phyloP scores from a whole-genome alignment of 257 asterid species.

The Linaria vulgaris region DNA sequence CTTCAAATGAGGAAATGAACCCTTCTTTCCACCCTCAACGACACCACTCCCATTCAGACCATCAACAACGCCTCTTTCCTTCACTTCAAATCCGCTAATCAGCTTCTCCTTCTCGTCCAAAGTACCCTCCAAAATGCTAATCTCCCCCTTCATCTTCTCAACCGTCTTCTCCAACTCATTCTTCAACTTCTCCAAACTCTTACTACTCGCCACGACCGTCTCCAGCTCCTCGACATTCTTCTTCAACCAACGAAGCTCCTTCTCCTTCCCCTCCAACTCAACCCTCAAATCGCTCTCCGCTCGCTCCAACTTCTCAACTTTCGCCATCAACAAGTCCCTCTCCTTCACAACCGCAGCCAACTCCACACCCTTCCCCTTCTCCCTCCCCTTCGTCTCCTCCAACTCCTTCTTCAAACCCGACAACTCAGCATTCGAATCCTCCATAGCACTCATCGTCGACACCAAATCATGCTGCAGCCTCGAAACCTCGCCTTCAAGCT shows the following conservation, averaged over 20 bases:
- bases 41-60: conserved; percentile 26
- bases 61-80: conserved; percentile 40
- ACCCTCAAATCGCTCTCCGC: conserved; percentile 30
- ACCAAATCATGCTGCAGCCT: conserved; percentile 63
- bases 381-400: conserved; percentile 41
- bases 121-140: conserved; percentile 36
- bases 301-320: conserved; percentile 36
- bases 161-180: conserved; percentile 36
- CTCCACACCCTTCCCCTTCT: conserved; percentile 40
- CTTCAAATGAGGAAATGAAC: conserved; percentile 25
- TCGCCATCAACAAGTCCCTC: conserved; percentile 45
- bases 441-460: conserved; percentile 44
- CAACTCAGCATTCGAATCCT: conserved; percentile 42
- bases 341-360: conserved; percentile 51
- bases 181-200: conserved; percentile 42
- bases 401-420: conserved; percentile 39
- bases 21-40: conserved; percentile 31
- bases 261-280: conserved; percentile 47
- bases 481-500: conserved; percentile 59
- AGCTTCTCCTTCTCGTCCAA: conserved; percentile 54
- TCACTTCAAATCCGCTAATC: conserved; percentile 39
- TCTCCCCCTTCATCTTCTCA: conserved; percentile 41
- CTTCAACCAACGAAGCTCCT: conserved; percentile 41
- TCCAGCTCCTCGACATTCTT: conserved; percentile 46
- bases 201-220: conserved; percentile 27